Evolutionary conservation across 495 filamentous ascomycete genomes (phyloP), one percentile per base, ranked within the genome.

Genomic region (Neurospora sp.): DNA sequence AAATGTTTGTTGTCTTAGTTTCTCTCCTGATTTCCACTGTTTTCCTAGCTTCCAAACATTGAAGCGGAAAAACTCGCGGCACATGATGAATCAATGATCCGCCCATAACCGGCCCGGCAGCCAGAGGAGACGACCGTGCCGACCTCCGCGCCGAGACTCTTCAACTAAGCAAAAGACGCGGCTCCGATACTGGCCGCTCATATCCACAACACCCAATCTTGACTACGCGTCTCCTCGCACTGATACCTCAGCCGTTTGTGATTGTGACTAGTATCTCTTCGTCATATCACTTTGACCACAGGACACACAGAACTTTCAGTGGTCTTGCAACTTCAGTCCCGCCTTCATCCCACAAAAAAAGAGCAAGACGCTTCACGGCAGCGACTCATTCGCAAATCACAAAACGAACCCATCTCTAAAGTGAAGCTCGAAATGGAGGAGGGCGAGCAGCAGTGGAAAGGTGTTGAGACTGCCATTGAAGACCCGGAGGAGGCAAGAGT

Each of bases 401-500:
- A 69, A 11, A 37, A 37, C 6, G 39, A 6, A 18, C n/a, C 20
- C n/a, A n/a, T 71, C 39, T 16, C 12, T 14, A 59, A 20, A 48
- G 69, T 20, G 42, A 40, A 73, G 38, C 46, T 41, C 12, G 71
- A 72, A 71, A 76, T 72, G 16, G 76, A 82, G 5, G 79, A 81
- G 69, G 73, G 75, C 53, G 53, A 66, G 53, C 53, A 66, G 70
- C 70, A 86, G 74, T 92, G 89, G 89, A 77, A 78, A 38, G 89
- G 88, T 20, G 83, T 89, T 20, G 88, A 88, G 74, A 86, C 90
- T 73, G 83, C 87, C 68, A 85, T 92, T 72, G 84, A 87, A 3
- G 93, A 97, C 76, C 85, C 87, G 1, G 93, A 94, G 70, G 94
- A 97, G 81, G 83, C 88, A 27, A 83, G 87, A 72, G 92, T 95